Conservation (phyloP, 495 filamentous ascomycete genomes). For the Aspergillus mulundensis region DNA sequence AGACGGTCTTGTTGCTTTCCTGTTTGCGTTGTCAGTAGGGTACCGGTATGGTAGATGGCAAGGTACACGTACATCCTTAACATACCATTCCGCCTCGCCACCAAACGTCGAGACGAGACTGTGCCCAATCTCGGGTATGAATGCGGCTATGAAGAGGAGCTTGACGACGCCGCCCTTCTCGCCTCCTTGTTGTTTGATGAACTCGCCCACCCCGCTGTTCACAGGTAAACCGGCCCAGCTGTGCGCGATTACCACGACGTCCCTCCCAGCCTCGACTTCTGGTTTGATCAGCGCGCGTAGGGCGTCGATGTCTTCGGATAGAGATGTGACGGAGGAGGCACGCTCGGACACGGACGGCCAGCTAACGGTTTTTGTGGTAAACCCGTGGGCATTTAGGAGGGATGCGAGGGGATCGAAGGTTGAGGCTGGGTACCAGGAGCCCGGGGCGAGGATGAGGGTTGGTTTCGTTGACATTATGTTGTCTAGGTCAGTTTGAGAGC, state of each 20-base stretch:
- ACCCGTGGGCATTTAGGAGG: constrained; percentile 18
- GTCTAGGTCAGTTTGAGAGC: too few relatives aligned
- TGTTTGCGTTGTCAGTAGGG: too few relatives aligned
- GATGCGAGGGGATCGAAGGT: constrained; percentile 28
- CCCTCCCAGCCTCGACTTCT: constrained; percentile 26
- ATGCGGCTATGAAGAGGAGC: constrained; percentile 42
- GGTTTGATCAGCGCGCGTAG: constrained; percentile 21
- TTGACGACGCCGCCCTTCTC: constrained; percentile 39
- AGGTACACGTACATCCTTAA: constrained; percentile 29
- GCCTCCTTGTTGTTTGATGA: constrained; percentile 35
- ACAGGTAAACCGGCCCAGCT: constrained; percentile 51
- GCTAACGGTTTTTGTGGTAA: not conserved
- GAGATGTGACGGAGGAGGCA: not conserved
- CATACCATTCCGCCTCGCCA: constrained; percentile 34
- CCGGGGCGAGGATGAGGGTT: constrained; percentile 32
- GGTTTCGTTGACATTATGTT: constrained; percentile 17
- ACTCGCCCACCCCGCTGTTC: constrained; percentile 43
- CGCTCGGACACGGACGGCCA: not conserved
- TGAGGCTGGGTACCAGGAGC: constrained; percentile 35
- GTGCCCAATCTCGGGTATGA: constrained; percentile 35
- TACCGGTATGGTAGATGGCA: too few relatives aligned
- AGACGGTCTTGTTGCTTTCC: not conserved
- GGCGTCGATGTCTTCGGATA: not conserved
- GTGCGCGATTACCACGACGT: constrained; percentile 37
- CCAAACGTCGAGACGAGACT: constrained; percentile 35